Conservation (phyloP, 768 basidiomycete genomes). For the Chalciporus chontae region DNA sequence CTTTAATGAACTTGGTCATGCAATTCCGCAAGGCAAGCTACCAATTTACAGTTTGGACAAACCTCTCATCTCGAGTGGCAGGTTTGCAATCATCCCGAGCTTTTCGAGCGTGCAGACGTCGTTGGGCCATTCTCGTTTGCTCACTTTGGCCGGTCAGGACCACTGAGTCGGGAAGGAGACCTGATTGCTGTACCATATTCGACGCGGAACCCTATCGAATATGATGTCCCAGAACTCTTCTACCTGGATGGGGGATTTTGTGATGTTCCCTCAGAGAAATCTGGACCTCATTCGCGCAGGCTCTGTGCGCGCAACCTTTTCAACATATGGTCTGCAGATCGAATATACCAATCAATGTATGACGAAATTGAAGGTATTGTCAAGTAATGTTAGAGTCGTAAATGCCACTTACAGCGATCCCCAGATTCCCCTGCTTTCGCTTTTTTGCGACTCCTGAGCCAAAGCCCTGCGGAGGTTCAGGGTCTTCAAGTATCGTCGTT, state of each 20-base stretch:
- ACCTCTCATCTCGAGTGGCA: constrained; percentile 22
- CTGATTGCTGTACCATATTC: constrained; percentile 80
- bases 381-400: background rate
- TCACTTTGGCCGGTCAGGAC: constrained; percentile 74
- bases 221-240: constrained; percentile 68
- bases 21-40: constrained; percentile 88
- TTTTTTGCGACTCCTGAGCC: constrained; percentile 69
- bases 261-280: constrained; percentile 56
- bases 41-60: background rate
- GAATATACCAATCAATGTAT: constrained; percentile 68
- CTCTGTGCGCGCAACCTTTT: constrained; percentile 62
- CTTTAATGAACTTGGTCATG: constrained; percentile 99
- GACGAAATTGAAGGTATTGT: constrained; percentile 52
- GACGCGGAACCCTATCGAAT: constrained; percentile 82
- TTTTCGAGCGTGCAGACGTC: constrained; percentile 97
- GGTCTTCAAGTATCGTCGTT: constrained; percentile 56
- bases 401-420: constrained; percentile 17
- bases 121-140: constrained; percentile 90
- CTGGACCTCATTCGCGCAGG: constrained; percentile 45
- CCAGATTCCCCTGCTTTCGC: constrained; percentile 59
- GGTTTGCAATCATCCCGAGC: constrained; percentile 98
- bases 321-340: constrained; percentile 88
- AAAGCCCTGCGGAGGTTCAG: constrained; percentile 64
- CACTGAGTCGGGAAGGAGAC: constrained; percentile 86
- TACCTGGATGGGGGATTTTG: constrained; percentile 76